Conservation (phyloP, 805 yeast species). For the Candida stauntonica region DNA sequence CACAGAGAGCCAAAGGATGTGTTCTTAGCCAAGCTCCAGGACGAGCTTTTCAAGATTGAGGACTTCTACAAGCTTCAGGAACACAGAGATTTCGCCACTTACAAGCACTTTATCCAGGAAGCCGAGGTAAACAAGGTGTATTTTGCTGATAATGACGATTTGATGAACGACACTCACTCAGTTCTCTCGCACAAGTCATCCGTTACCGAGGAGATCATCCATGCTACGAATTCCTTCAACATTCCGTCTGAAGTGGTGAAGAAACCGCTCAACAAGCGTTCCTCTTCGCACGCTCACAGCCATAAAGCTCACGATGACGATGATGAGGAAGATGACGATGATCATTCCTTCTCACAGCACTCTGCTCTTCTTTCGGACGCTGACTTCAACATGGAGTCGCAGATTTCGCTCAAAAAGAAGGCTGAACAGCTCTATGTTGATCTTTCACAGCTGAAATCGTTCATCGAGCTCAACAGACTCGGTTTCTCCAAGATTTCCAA, state of each 20-base stretch:
- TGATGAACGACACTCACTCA: slow-evolving; percentile 23
- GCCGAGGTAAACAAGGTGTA: slow-evolving; percentile 36
- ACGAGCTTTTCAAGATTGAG: slow-evolving; percentile 50
- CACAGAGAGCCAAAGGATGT: slow-evolving; percentile 34
- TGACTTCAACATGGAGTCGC: slow-evolving; percentile 45
- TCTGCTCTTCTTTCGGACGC: slow-evolving; percentile 47
- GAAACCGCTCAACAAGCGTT: not conserved
- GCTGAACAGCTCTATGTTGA: slow-evolving; percentile 61
- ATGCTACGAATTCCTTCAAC: slow-evolving; percentile 20
- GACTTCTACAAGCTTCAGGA: slow-evolving; percentile 47
- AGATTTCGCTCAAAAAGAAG: slow-evolving; percentile 67
- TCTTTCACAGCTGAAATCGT: slow-evolving; percentile 78
- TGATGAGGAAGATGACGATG: slow-evolving; percentile 37
- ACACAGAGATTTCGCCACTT: slow-evolving; percentile 40
- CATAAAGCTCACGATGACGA: slow-evolving; percentile 30
- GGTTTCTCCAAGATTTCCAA: slow-evolving; percentile 86
- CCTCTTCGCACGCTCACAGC: not conserved
- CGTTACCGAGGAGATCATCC: slow-evolving; percentile 18
- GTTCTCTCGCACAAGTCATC: slow-evolving; percentile 23
- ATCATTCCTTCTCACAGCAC: slow-evolving; percentile 37
- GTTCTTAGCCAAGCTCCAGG: slow-evolving; percentile 42
- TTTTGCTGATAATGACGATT: slow-evolving; percentile 22
- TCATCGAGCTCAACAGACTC: slow-evolving; percentile 74
- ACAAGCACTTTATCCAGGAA: slow-evolving; percentile 44
- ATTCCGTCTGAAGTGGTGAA: slow-evolving; percentile 17